These are phyloP conservation scores for Xylaria digitata DNA, from an alignment of 2,329 filamentous ascomycete species.

Conservation along the genomic window DNA sequence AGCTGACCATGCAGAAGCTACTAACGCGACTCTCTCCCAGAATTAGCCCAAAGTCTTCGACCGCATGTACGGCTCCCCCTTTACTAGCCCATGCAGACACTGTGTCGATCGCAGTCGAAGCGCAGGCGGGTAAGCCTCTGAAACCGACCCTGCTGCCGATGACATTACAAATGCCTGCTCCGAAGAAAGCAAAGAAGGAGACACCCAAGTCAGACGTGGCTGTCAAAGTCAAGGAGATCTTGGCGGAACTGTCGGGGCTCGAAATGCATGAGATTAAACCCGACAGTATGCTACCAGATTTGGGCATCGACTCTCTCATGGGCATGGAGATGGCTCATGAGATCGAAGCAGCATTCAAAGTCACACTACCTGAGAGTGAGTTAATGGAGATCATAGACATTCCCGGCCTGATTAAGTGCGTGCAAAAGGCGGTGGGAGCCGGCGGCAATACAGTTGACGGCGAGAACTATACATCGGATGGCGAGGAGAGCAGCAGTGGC, in stretches of 20 bases:
- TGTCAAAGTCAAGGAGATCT: constrained; percentile 15
- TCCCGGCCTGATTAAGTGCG: constrained; percentile 9
- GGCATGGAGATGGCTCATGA: constrained; percentile 61
- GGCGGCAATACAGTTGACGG: constrained; percentile 1
- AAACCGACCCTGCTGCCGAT: neutral
- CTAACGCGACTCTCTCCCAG: constrained; percentile 44
- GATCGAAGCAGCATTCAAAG: constrained; percentile 53
- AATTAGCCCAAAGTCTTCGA: constrained; percentile 32
- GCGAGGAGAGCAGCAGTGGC: constrained; percentile 20
- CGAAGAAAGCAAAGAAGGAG: constrained; percentile 7
- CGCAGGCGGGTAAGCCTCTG: neutral
- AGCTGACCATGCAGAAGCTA: constrained; percentile 47
- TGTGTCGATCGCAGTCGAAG: neutral
- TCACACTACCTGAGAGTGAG: constrained; percentile 18
- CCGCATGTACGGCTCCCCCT: neutral
- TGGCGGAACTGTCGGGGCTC: constrained; percentile 22
- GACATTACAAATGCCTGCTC: constrained; percentile 5
- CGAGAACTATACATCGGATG: constrained; percentile 15
- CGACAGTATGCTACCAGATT: constrained; percentile 53
- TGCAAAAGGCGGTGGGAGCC: constrained; percentile 20
- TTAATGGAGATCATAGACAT: constrained; percentile 26
- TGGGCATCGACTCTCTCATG: constrained; percentile 64
- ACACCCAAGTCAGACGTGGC: constrained; percentile 16
- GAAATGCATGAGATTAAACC: constrained; percentile 23
- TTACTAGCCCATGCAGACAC: neutral